These are phyloP conservation scores for Rasamsonia emersonii DNA, from an alignment of 2,329 filamentous ascomycete genomes.

Conservation along the genomic window DNA sequence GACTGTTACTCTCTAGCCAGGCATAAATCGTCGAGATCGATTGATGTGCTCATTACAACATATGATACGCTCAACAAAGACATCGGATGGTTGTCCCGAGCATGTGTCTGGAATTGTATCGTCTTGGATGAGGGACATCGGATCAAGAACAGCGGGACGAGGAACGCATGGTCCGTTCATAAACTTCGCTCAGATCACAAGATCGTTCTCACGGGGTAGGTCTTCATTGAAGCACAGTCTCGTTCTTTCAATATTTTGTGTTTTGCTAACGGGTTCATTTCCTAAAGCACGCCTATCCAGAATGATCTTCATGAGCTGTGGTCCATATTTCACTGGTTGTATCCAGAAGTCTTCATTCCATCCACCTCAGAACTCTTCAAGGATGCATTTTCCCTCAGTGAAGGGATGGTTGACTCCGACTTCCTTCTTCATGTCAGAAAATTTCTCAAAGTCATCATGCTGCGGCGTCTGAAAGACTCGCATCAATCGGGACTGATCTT, in stretches of 20 bases:
- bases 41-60: slow-evolving; percentile 39
- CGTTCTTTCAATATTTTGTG: not conserved
- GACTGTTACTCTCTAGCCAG: slow-evolving; percentile 3
- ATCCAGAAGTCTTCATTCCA: slow-evolving; percentile 48
- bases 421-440: slow-evolving; percentile 47
- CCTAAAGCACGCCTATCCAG: slow-evolving; percentile 44
- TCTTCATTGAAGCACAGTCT: no score
- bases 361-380: slow-evolving; percentile 45
- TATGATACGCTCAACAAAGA: slow-evolving; percentile 43
- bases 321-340: slow-evolving; percentile 50
- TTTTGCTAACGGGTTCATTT: not conserved
- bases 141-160: slow-evolving; percentile 41
- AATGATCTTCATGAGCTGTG: slow-evolving; percentile 52
- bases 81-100: slow-evolving; percentile 41
- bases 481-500: slow-evolving; percentile 45
- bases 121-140: slow-evolving; percentile 48
- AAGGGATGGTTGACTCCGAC: slow-evolving; percentile 44
- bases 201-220: slow-evolving; percentile 40
- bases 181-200: slow-evolving; percentile 40
- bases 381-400: slow-evolving; percentile 48
- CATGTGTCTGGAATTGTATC: slow-evolving; percentile 46
- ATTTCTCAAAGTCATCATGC: slow-evolving; percentile 50
- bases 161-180: slow-evolving; percentile 36
- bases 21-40: slow-evolving; percentile 22
- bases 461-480: slow-evolving; percentile 50